These are phyloP conservation scores for Amaranthus palmeri DNA, from an alignment of 148 eudicot species.

Conservation along the genomic window DNA sequence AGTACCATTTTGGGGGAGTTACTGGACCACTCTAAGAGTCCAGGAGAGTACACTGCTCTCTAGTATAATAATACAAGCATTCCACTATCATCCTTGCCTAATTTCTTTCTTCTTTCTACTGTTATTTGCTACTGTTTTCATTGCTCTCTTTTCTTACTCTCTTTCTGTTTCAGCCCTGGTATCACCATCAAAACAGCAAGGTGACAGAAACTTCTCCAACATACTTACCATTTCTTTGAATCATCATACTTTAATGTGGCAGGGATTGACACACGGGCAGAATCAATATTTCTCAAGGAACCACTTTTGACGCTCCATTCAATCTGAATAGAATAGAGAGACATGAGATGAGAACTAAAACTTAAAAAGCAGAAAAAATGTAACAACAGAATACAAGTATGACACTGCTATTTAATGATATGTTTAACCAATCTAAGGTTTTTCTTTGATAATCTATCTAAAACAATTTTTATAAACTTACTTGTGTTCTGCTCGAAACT, in stretches of 20 bases:
- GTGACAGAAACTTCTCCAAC: neutral
- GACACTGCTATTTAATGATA: neutral
- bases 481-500: no score
- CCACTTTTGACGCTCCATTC: constrained; percentile 96
- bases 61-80: no score
- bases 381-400: neutral
- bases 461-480: no score
- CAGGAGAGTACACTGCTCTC: no score
- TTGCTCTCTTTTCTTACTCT: no score
- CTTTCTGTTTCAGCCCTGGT: no score
- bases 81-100: no score
- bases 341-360: constrained; percentile 7
- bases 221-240: constrained; percentile 63
- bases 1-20: no score
- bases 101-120: no score
- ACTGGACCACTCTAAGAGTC: no score
- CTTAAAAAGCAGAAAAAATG: neutral
- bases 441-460: neutral
- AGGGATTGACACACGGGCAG: constrained; percentile 88
- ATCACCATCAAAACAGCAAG: no score
- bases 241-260: constrained; percentile 77
- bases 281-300: constrained; percentile 73
- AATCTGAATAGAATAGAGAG: constrained; percentile 35
- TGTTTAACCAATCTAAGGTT: neutral
- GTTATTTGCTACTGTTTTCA: no score